These are phyloP conservation scores for Tuber magnatum DNA, from an alignment of 495 filamentous ascomycete genomes.

Conservation along the genomic window DNA sequence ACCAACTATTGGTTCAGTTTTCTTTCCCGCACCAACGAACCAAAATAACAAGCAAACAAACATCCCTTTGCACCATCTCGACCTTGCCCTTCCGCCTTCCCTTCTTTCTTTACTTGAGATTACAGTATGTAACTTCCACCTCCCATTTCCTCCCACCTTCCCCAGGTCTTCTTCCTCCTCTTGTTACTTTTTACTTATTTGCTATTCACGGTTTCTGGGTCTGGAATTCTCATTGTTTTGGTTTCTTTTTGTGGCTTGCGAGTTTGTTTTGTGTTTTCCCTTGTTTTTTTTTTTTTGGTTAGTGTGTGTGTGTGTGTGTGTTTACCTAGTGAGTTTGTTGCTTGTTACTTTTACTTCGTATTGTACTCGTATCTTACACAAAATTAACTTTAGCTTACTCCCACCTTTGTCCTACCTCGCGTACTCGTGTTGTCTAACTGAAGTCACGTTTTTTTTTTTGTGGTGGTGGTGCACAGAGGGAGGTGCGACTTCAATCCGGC, in stretches of 20 bases:
- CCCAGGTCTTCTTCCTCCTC: neutral
- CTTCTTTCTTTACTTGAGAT: neutral
- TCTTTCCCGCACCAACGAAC: neutral
- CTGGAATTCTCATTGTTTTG: neutral
- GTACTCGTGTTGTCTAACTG: neutral
- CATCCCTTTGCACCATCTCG: neutral
- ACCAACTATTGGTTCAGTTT: neutral
- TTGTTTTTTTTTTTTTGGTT: neutral
- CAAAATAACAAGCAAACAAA: neutral
- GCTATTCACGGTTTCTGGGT: neutral
- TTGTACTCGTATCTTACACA: conserved; percentile 4
- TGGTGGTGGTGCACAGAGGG: neutral
- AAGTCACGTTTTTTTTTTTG: neutral
- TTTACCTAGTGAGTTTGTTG: neutral
- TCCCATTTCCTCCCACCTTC: neutral
- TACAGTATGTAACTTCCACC: neutral
- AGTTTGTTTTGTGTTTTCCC: neutral
- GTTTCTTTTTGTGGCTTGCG: neutral
- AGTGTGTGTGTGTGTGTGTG: neutral
- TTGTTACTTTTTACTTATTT: neutral
- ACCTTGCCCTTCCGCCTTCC: neutral
- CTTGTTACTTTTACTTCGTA: neutral
- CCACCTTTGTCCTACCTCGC: neutral
- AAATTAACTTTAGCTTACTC: neutral
- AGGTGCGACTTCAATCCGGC: neutral